These are phyloP conservation scores for Solanum commersonii DNA, from an alignment of 257 asterid genomes.

Conservation along the genomic window DNA sequence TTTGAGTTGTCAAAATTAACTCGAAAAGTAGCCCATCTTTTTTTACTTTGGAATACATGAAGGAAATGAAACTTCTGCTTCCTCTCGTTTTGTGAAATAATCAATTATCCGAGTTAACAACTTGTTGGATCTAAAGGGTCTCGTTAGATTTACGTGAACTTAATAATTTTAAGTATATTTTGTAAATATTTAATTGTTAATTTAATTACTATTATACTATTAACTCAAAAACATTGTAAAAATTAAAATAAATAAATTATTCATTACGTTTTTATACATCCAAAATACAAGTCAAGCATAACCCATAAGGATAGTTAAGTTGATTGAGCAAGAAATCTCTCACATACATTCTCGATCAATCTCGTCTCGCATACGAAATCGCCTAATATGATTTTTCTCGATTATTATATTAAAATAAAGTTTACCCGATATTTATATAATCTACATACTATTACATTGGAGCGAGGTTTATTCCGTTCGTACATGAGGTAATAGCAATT, in stretches of 20 bases:
- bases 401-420: too few relatives aligned
- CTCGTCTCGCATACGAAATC: not conserved
- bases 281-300: not conserved
- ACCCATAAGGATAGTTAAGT: too few relatives aligned
- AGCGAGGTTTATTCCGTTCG: not conserved
- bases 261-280: not conserved
- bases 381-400: not conserved
- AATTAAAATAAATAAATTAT: not conserved
- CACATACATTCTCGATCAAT: not conserved
- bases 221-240: not conserved
- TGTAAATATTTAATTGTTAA: not conserved
- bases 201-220: not conserved
- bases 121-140: not conserved
- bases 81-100: not conserved
- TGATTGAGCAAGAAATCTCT: not conserved
- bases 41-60: not conserved
- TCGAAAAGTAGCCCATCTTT: not conserved
- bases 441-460: too few relatives aligned
- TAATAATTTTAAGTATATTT: too few relatives aligned
- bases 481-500: too few relatives aligned
- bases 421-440: too few relatives aligned
- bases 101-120: not conserved
- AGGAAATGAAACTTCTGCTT: not conserved
- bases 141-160: not conserved
- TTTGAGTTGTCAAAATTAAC: not conserved